Base-by-base conservation (phyloP, 768 basidiomycete genomes). In the Coprinopsis cinerea region DNA sequence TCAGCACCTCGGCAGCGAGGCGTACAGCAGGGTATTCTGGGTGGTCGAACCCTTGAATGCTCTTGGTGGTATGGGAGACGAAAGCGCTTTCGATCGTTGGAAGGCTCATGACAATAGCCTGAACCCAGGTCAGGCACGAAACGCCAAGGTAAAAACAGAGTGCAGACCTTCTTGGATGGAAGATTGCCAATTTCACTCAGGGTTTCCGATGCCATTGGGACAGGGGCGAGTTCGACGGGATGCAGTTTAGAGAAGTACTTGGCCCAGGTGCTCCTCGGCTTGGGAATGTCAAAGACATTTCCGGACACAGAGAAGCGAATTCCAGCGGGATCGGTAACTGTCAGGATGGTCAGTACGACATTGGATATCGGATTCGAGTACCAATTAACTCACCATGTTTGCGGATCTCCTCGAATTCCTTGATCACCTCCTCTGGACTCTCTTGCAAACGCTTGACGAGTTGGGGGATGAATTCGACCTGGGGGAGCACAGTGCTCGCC, bases 1-100 rank as follows among this genome's bases (percentile, higher is more conserved):
- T 96, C 44, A 99, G 71, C 14, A 92, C 81, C 56, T 94, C 88
- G 1, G 83, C 67, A 3, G 93, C 83, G n/a, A 98, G 78, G 18
- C 84, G 78, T 23, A 95, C 67, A n/a, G 85, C 85, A 2, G 95
- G 85, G 58, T 84, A 84, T 53, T 94, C 91, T 4, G 84, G 81
- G 61, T 95, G 85, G 48, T 81, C 67, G 63, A 86, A 93, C 22
- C 91, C 88, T 61, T 75, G 72, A 32, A 93, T 83, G 24, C 85
- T 83, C 61, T 85, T 90, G 0, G 88, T 77, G 6, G 81, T 83
- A 61, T 92, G 85, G 9, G 73, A 79, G 17, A 81, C 86, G 64
- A 83, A 98, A 1, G 90, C 87, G 59, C 92, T 95, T 68, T 99
- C 96, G 53, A 97, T 95, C 3, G 92, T 92, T 1, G 93, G 86